Percentiles rank a stretch among this genome's conserved stretches.
These are phyloP conservation scores for Venturia aucupariae DNA, from an alignment of 2,329 filamentous ascomycete genomes.

Conservation along the genomic window DNA sequence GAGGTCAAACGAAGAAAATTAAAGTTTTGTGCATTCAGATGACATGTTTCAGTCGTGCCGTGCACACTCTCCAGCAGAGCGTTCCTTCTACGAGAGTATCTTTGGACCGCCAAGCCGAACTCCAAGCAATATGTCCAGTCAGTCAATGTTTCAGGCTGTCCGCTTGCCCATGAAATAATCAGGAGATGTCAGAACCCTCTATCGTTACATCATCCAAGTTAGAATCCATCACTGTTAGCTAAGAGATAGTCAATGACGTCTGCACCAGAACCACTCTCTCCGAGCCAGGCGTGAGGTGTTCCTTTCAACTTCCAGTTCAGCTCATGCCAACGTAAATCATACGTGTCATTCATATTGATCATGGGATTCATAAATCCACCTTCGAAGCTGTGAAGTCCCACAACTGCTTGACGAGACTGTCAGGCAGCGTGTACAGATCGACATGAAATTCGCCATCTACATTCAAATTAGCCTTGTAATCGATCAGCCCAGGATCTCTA, in stretches of 20 bases:
- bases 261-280: background rate
- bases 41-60: background rate
- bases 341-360: background rate
- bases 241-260: background rate
- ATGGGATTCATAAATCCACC: conserved; percentile 26
- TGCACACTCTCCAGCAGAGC: background rate
- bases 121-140: background rate
- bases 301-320: background rate
- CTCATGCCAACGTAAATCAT: background rate
- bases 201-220: background rate
- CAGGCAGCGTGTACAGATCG: conserved; percentile 94
- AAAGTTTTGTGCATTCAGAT: too few species aligned
- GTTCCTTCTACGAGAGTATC: background rate
- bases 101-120: background rate
- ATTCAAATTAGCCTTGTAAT: background rate
- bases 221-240: background rate
- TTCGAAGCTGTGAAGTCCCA: conserved; percentile 69
- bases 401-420: conserved; percentile 79
- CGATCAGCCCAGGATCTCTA: background rate
- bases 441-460: conserved; percentile 94
- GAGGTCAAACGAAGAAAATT: too few species aligned
- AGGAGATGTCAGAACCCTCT: background rate
- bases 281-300: background rate
- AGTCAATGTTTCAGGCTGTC: background rate
- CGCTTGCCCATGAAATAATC: background rate